Evolutionary conservation across 2,329 filamentous ascomycete genomes (phyloP), one percentile per base, ranked within the genome.

Genomic region (Ceratocystis cubensis): DNA sequence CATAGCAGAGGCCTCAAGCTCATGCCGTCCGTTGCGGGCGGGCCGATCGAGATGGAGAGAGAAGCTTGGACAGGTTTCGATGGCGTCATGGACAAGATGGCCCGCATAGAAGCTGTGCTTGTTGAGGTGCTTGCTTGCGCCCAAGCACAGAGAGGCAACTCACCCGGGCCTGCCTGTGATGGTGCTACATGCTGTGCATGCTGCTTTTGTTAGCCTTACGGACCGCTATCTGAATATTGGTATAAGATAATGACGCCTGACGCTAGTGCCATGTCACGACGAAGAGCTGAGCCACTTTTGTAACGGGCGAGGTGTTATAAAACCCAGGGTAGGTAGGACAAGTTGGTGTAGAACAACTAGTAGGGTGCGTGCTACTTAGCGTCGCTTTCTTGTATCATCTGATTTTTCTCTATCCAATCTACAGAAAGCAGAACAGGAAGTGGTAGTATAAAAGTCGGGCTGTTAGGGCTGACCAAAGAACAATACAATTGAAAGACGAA

Each of bases 381-480:
- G 25, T 53, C 48, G 48, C 48, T 5, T 20, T 22, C 7, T 22
- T 22, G 8, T 13, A 53, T 53, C 48, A 53, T 53, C 48, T 53
- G 22, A 28, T 25, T 28, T 53, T 3, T 28, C 13, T 15, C 15
- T 53, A 15, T 13, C 8, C 22, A 15, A 28, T 28, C 1, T 28
- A 25, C 48, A 17, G 15, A 28, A 53, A 28, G 22, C 10, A 25
- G 15, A 10, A 15, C 10, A 28, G 22, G 48, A 4, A 22, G 10
- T 25, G 17, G 22, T 53, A 15, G 48, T 41, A 15, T 53, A 28
- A 22, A 28, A 28, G 48, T 10, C 17, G 37, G 10, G 28, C 28
- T 37, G 15, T 37, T 59, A 59, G 56, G 56, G 56, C 56, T 59
- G 56, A 59, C 56, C 7, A 25, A n/a, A 53, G 37, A 37, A 59